Evolutionary conservation across 2,329 filamentous ascomycete genomes (phyloP), one percentile per base, ranked within the genome.

Genomic region (Sarocladium brachiariae): DNA sequence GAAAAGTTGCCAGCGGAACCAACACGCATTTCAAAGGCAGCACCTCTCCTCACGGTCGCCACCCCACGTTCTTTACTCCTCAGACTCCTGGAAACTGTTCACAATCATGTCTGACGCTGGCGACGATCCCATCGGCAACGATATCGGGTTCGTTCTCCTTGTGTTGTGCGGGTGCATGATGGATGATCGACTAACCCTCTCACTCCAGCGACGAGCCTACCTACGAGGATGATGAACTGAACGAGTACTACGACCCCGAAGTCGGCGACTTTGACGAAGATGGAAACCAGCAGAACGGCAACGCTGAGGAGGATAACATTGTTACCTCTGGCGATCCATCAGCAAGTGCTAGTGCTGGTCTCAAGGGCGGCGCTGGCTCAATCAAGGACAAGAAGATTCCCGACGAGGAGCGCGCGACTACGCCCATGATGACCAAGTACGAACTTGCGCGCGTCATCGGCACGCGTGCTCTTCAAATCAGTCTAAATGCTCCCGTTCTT

Each of bases 351-450:
- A 78, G 76, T 63, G 70, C 70, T 51, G 18, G n/a, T 7, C 67
- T 70, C 52, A 79, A 76, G 64, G 70, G 70, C 51, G 73, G 67
- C 59, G 76, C 80, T 50, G 79, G 78, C 63, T 73, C 75, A 46
- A 71, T 77, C 62, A 83, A 83, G 64, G 80, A 91, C 71, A 96
- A 95, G 80, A 95, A 89, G 72, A 92, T 99, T 47, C 80, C 90
- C 51, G 87, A 89, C 58, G 87, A 91, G 58, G 81, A 95, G 70
- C 83, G 93, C 61, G 87, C 82, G 21, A 99, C 93, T 8, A 99
- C 93, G 24, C 93, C 92, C 2, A 99, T 96, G 73, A 95, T 99
- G 92, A 99, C 93, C 58, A 99, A 99, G 74, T 99, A 99, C 71
- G 93, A 99, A 77, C 82, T 85, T 60, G 93, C 93, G 56, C 84